Percentiles rank a stretch among this genome's conserved stretches.
These are phyloP conservation scores for Suillus plorans DNA, from an alignment of 768 basidiomycete species.

Conservation along the genomic window DNA sequence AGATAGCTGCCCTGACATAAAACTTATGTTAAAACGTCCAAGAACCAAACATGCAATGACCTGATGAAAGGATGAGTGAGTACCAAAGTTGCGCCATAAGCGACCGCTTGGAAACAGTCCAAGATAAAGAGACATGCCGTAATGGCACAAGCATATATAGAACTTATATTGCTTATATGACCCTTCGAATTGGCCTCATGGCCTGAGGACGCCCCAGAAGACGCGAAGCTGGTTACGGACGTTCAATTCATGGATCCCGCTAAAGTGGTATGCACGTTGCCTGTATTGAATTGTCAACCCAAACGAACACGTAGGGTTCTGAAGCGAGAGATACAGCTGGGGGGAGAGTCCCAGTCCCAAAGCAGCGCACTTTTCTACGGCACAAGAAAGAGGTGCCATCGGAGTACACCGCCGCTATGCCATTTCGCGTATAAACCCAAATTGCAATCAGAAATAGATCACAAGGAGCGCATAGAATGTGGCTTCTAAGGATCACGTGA, in stretches of 20 bases:
- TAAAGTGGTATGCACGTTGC: neutral
- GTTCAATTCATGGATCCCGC: neutral
- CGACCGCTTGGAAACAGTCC: neutral
- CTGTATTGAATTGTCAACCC: neutral
- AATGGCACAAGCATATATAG: neutral
- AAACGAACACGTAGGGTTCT: neutral
- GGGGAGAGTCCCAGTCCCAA: neutral
- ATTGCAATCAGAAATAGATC: neutral
- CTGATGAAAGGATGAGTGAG: neutral
- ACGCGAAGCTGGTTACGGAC: neutral
- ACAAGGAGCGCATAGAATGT: neutral
- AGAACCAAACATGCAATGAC: neutral
- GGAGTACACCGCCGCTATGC: neutral
- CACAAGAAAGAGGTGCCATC: neutral
- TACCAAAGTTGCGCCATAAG: neutral
- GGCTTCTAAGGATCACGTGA: neutral
- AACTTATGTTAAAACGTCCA: neutral
- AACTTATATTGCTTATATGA: neutral
- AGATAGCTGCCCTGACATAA: neutral
- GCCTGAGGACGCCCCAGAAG: neutral
- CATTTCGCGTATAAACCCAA: neutral
- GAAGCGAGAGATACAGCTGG: conserved; percentile 1
- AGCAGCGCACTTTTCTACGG: neutral
- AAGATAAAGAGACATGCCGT: neutral
- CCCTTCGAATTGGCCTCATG: neutral